Base-by-base conservation (phyloP, 257 asterid species). In the Fraxinus pennsylvanica region DNA sequence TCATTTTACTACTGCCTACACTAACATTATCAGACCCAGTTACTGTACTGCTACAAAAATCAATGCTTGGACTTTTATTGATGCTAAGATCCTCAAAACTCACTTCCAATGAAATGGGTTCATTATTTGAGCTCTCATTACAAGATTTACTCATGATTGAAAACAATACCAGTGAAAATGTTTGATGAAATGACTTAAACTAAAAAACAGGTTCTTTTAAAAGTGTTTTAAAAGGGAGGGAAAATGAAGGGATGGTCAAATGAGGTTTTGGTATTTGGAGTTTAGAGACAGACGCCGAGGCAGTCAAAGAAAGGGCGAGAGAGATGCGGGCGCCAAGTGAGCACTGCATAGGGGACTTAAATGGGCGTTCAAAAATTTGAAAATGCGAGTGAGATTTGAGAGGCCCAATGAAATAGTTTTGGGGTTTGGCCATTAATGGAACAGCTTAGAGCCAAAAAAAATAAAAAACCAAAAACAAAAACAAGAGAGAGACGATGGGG, bases 331-430 rank as follows among this genome's bases (percentile, higher is more conserved):
- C 85, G 87, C 83, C 87, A 84, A 81, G 84, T 52, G 79, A 80
- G 88, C 72, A 38, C 41, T 12, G 79, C 76, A 75, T 72, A 74
- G 87, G 88, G 83, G 76, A 73, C 66, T 78, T 76, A 87, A 86
- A 81, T 76, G 85, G 87, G 74, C 38, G 52, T 88, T 90, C 89
- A 90, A 93, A 41, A 41, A 93, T 90, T 91, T 87, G 90, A 90
- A 91, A 85, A 66, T 78, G 68, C 75, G 87, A 82, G 86, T 78
- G 80, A 80, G 77, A 76, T 43, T 77, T 82, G 86, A 9, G 81
- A 80, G 76, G 79, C 89, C 96, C 92, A 87, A 89, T 89, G 86
- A 81, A 74, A 82, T 75, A 36, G 69, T 47, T 52, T 74, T 4
- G 54, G 79, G 80, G 69, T 79, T 75, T 83, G 82, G 54, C 47